Percentiles rank a stretch among this genome's conserved stretches.
Conservation (phyloP, 78 protist species). For the Neovahlkampfia damariscottae region DNA sequence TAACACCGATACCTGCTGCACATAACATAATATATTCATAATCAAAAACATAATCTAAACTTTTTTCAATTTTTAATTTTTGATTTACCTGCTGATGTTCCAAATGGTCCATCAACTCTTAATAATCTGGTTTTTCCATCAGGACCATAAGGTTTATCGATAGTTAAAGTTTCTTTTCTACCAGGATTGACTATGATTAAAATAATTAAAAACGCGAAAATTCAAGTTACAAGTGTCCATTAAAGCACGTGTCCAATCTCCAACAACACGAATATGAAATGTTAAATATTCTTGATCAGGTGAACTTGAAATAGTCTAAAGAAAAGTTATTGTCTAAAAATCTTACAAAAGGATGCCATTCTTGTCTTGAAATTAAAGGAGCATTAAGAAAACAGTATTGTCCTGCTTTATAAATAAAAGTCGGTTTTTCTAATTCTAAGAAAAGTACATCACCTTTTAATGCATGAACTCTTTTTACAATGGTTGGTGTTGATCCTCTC, state of each 20-base stretch:
- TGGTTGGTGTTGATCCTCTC: conserved; percentile 27
- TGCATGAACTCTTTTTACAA: conserved; percentile 10
- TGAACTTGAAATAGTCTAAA: conserved; percentile 72
- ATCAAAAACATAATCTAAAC: conserved; percentile 45
- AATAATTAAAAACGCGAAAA: too few relatives aligned
- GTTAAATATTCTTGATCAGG: conserved; percentile 65
- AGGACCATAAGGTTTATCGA: conserved; percentile 1
- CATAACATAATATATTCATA: conserved; percentile 33
- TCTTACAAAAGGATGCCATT: conserved; percentile 91
- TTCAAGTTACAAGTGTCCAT: too few relatives aligned
- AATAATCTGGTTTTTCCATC: conserved; percentile 39
- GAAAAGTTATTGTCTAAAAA: too few relatives aligned
- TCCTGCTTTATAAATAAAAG: conserved; percentile 60
- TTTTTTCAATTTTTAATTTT: too few relatives aligned
- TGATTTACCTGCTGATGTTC: conserved; percentile 67
- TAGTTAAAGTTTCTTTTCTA: neutral
- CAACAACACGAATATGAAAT: conserved; percentile 53
- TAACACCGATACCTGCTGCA: conserved; percentile 83
- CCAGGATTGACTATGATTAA: conserved; percentile 4
- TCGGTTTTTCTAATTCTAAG: conserved; percentile 35
- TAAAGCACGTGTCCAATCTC: conserved; percentile 4
- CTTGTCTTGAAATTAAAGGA: conserved; percentile 51
- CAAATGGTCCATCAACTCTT: conserved; percentile 83
- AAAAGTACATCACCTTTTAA: conserved; percentile 48
- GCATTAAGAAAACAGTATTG: conserved; percentile 70